Conservation (phyloP, 352 stramenopile genomes). For the Globisporangium camurandrum region DNA sequence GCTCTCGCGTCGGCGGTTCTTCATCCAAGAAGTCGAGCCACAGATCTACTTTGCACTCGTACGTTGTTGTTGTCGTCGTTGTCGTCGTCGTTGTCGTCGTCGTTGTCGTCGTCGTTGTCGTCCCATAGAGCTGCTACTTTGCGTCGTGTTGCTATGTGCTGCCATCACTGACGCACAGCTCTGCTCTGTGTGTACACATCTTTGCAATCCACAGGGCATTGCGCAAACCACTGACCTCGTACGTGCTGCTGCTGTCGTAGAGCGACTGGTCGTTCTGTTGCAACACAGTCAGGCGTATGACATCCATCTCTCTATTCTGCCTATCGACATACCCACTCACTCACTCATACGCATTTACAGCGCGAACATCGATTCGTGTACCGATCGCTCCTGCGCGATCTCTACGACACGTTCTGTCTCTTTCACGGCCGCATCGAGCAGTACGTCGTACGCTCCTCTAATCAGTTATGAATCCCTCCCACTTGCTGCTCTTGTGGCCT, state of each 20-base stretch:
- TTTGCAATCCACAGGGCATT: slow-evolving; percentile 15
- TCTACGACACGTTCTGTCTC: slow-evolving; percentile 47
- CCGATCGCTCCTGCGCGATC: slow-evolving; percentile 24
- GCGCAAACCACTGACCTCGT: slow-evolving; percentile 24
- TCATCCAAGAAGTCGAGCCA: slow-evolving; percentile 44
- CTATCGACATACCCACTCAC: not conserved
- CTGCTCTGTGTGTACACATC: not conserved
- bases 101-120: too few species aligned
- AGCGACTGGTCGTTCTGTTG: not conserved
- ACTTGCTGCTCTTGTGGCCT: too few species aligned
- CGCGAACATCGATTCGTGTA: slow-evolving; percentile 29
- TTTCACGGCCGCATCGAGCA: slow-evolving; percentile 48
- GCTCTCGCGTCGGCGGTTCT: slow-evolving; percentile 31
- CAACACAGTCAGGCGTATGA: too few species aligned
- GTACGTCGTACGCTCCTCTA: too few species aligned
- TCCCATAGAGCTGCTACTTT: too few species aligned
- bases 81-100: too few species aligned
- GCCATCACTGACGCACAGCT: not conserved
- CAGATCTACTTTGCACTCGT: slow-evolving; percentile 59
- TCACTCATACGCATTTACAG: slow-evolving; percentile 10
- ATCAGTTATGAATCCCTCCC: too few species aligned
- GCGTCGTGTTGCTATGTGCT: too few species aligned
- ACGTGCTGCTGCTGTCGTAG: slow-evolving; percentile 1
- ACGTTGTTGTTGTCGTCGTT: not conserved
- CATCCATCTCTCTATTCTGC: not conserved